These are phyloP conservation scores for Acer yangbiense DNA, from an alignment of 345 rosid species.

Conservation along the genomic window DNA sequence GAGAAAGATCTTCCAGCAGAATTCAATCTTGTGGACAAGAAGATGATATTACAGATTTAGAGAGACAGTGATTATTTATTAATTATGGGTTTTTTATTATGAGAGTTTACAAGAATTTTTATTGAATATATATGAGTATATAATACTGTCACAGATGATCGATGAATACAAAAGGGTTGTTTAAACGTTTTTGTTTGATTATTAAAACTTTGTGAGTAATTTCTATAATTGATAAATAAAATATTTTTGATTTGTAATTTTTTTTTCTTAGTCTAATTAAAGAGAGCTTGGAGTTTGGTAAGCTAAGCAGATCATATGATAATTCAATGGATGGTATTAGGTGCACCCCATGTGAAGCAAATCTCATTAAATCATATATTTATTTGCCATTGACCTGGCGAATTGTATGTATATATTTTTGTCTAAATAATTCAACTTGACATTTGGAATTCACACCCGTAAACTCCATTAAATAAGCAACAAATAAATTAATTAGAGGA, in stretches of 20 bases:
- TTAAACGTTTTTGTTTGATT: not conserved
- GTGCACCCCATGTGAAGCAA: slow-evolving; percentile 16
- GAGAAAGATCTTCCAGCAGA: slow-evolving; percentile 52
- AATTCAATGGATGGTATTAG: slow-evolving; percentile 8
- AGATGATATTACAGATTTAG: slow-evolving; percentile 38
- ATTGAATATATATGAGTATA: not conserved
- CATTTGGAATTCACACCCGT: slow-evolving; percentile 9
- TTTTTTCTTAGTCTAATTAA: not conserved
- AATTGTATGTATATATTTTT: not conserved
- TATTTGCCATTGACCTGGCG: not conserved
- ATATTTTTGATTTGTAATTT: not conserved
- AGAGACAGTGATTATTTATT: slow-evolving; percentile 35
- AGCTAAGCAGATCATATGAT: slow-evolving; percentile 8
- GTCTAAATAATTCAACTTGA: not conserved
- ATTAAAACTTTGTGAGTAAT: not conserved
- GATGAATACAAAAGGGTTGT: not conserved
- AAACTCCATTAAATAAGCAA: not conserved
- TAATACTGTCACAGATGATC: not conserved
- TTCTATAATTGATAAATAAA: not conserved
- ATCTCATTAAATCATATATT: not conserved
- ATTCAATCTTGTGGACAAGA: slow-evolving; percentile 37
- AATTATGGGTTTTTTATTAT: not conserved
- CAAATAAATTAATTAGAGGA: not conserved
- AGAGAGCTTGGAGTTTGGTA: slow-evolving; percentile 12
- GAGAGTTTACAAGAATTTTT: not conserved